These are phyloP conservation scores for Mucor indicus DNA, from an alignment of 371 early-diverging fungal species.

Conservation along the genomic window DNA sequence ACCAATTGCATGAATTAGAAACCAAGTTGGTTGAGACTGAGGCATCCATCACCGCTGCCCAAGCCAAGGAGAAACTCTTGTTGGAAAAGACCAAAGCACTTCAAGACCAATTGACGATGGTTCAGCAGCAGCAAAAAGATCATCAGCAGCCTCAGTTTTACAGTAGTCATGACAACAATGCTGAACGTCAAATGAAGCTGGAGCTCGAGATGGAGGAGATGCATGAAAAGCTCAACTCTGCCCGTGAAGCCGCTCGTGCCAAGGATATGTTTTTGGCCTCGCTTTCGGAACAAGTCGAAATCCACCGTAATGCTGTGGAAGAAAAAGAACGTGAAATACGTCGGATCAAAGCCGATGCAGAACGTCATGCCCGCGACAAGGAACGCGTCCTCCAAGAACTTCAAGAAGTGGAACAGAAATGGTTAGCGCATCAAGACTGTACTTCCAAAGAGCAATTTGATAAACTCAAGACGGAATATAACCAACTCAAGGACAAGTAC, in stretches of 20 bases:
- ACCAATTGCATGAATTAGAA: slow-evolving; percentile 36
- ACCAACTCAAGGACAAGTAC: slow-evolving; percentile 28
- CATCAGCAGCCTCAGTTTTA: slow-evolving; percentile 20
- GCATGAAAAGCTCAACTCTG: slow-evolving; percentile 44
- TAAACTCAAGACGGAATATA: slow-evolving; percentile 29
- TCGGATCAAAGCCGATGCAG: slow-evolving; percentile 35
- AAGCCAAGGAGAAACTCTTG: slow-evolving; percentile 17
- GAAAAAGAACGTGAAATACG: slow-evolving; percentile 51
- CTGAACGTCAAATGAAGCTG: slow-evolving; percentile 35
- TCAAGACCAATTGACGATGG: slow-evolving; percentile 27
- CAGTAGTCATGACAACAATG: slow-evolving; percentile 15
- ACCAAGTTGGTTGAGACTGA: slow-evolving; percentile 47
- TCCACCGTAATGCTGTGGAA: slow-evolving; percentile 41
- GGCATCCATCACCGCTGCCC: slow-evolving; percentile 34
- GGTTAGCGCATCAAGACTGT: slow-evolving; percentile 38
- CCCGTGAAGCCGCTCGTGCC: slow-evolving; percentile 47
- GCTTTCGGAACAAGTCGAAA: slow-evolving; percentile 47
- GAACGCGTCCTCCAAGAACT: slow-evolving; percentile 36
- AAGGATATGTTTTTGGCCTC: slow-evolving; percentile 47
- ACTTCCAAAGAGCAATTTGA: slow-evolving; percentile 31
- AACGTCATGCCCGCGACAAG: slow-evolving; percentile 39
- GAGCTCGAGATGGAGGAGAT: slow-evolving; percentile 52
- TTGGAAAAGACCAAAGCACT: slow-evolving; percentile 5
- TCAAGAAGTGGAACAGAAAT: slow-evolving; percentile 37
- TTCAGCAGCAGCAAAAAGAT: slow-evolving; percentile 5